Evolutionary conservation across 73 alveolate species (phyloP), one percentile per base, ranked within the genome.

Genomic region (Symbiodinium natans): DNA sequence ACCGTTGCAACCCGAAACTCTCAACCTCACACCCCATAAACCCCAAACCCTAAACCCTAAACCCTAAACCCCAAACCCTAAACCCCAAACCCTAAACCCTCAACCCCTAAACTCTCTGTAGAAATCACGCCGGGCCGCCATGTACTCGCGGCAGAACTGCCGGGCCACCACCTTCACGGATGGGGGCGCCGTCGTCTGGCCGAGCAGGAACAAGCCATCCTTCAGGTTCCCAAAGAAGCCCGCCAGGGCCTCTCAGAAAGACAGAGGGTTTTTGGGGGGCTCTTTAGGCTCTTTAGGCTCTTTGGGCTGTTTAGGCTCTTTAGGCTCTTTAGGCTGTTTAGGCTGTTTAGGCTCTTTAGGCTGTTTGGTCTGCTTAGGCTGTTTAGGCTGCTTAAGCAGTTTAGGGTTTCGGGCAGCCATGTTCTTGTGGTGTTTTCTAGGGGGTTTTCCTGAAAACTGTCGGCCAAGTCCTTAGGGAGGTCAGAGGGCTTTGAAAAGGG

Each of bases 91-190:
- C 74, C 74, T 43, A 43, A 43, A 43, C 5, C 56, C 56, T 11
- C 11, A 43, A 43, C 19, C 56, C 56, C 56, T 43, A 43, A 48
- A 48, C 17, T 25, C 63, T 48, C 56, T 43, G 56, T 8, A 43
- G 56, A 43, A 43, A 11, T 1, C 5, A 52, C 29, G 5, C 68
- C 63, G 19, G 63, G 63, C 77, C 77, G 71, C 96, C 96, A 90
- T 71, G 84, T 71, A 90, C 54, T 90, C 96, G 54, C 96, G 86
- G 96, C 96, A 90, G 75, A 90, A 90, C 80, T 90, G 96, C 48
- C 96, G 87, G 17, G 96, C 96, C 17, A 68, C 1, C 41, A 90
- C 63, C 38, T 42, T 40, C 86, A 88, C 86, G 25, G 95, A 88
- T 4, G 95, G 95, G 25, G 95, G 95, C 41, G 86, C 95, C 3